Evolutionary conservation across 139 green algal genomes (phyloP).

Genomic region (Coelastrella sp.): DNA sequence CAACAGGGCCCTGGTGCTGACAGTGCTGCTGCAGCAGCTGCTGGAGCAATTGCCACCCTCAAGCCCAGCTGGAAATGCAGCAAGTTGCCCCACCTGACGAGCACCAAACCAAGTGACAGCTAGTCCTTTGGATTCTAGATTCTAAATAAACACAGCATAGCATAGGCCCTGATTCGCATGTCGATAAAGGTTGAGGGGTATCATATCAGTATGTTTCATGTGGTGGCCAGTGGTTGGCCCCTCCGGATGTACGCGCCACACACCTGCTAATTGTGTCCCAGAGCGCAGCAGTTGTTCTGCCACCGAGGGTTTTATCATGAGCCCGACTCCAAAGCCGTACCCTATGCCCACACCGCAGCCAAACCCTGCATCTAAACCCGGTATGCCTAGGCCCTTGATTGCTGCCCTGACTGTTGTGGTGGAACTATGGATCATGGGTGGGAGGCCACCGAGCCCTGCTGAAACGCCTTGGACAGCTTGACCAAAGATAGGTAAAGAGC

Average conservation of each 20-base stretch:
- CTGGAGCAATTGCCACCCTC: too few species aligned
- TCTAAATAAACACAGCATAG: too few species aligned
- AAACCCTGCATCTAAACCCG: slow-evolving; percentile 48
- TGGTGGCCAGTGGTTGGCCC: not conserved
- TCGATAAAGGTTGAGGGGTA: too few species aligned
- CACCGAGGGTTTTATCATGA: slow-evolving; percentile 53
- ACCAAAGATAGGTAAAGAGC: slow-evolving; percentile 31
- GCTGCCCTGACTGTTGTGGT: not conserved
- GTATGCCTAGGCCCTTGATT: slow-evolving; percentile 38
- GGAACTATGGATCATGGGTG: not conserved
- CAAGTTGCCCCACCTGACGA: too few species aligned
- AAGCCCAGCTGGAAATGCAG: too few species aligned
- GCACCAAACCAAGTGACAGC: too few species aligned
- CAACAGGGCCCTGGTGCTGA: too few species aligned
- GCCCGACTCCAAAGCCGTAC: slow-evolving; percentile 51
- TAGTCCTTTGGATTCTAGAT: too few species aligned
- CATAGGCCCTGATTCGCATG: too few species aligned
- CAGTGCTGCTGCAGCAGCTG: too few species aligned
- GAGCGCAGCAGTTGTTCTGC: slow-evolving; percentile 1
- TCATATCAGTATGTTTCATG: not conserved
- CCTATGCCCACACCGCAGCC: slow-evolving; percentile 57
- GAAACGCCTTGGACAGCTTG: slow-evolving; percentile 45
- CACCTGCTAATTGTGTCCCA: slow-evolving; percentile 18
- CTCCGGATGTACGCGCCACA: not conserved
- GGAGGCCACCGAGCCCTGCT: slow-evolving; percentile 37